phyloP scores from a whole-genome alignment of 208 protist genomes.

The Trypanosoma cruzi region DNA sequence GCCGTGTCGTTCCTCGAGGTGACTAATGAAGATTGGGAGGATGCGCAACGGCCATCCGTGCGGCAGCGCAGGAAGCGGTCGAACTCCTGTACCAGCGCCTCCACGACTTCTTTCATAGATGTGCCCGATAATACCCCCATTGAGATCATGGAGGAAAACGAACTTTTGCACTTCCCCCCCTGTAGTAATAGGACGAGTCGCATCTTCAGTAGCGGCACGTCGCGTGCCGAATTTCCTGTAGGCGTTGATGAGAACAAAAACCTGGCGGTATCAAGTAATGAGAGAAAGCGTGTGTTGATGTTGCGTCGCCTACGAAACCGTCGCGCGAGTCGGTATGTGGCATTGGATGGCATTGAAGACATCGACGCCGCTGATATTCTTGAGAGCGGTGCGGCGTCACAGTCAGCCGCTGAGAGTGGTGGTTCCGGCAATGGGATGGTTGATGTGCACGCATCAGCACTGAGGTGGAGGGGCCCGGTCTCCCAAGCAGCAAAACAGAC shows the following conservation, averaged over 20 bases:
- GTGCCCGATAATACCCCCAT: constrained; percentile 51
- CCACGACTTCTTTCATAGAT: constrained; percentile 33
- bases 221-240: not conserved
- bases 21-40: constrained; percentile 6
- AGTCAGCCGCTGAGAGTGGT: constrained; percentile 6
- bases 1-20: constrained; percentile 49
- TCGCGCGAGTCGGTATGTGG: not conserved
- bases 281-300: not conserved
- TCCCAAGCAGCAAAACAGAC: not conserved
- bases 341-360: constrained; percentile 34
- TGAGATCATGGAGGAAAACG: constrained; percentile 53
- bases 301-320: constrained; percentile 15
- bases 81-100: constrained; percentile 17
- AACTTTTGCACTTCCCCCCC: not conserved
- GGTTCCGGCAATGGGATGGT: not conserved
- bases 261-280: not conserved
- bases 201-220: constrained; percentile 29
- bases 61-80: constrained; percentile 36
- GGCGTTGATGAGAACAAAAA: not conserved
- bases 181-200: constrained; percentile 33
- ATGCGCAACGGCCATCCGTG: constrained; percentile 20
- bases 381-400: constrained; percentile 38
- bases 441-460: not conserved
- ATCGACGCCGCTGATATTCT: constrained; percentile 35
- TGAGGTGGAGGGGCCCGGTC: not conserved